Conservation (phyloP, 768 basidiomycete species). For the Tylopilus intermedius region DNA sequence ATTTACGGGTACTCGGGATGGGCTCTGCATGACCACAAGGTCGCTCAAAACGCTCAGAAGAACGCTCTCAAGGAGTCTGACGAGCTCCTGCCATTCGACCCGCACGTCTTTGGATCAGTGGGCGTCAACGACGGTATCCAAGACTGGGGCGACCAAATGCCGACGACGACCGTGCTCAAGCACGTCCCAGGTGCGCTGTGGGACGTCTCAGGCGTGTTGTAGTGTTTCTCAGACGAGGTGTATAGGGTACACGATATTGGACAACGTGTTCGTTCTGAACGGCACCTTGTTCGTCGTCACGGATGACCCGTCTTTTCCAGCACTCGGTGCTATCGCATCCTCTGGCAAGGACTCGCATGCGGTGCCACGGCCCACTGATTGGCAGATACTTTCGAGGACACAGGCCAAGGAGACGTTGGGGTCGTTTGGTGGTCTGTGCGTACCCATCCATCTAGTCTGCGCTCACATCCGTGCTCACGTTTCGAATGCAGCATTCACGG, state of each 20-base stretch:
- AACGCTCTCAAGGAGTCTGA: conserved; percentile 31
- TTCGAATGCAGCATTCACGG: conserved; percentile 50
- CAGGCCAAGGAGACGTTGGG: conserved; percentile 50
- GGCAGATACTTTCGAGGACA: conserved; percentile 52
- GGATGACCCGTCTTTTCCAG: conserved; percentile 60
- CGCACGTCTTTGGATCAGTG: conserved; percentile 22
- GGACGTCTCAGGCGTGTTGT: background rate
- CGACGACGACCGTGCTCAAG: conserved; percentile 50
- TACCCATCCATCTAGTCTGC: conserved; percentile 1
- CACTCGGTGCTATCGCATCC: conserved; percentile 46
- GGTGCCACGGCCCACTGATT: conserved; percentile 46
- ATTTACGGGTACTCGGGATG: conserved; percentile 70
- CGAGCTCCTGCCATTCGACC: conserved; percentile 19
- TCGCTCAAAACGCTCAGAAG: conserved; percentile 53
- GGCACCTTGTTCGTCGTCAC: conserved; percentile 72
- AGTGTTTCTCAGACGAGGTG: conserved; percentile 1
- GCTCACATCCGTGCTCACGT: background rate
- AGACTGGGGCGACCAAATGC: conserved; percentile 53
- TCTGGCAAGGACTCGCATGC: conserved; percentile 32
- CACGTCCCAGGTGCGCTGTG: conserved; percentile 58
- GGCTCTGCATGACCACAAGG: conserved; percentile 44
- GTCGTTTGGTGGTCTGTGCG: conserved; percentile 48
- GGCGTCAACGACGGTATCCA: conserved; percentile 49
- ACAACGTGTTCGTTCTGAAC: conserved; percentile 73
- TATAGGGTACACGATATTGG: conserved; percentile 77